phyloP scores from a whole-genome alignment of 306 rosid species.

The Vigna angularis region DNA sequence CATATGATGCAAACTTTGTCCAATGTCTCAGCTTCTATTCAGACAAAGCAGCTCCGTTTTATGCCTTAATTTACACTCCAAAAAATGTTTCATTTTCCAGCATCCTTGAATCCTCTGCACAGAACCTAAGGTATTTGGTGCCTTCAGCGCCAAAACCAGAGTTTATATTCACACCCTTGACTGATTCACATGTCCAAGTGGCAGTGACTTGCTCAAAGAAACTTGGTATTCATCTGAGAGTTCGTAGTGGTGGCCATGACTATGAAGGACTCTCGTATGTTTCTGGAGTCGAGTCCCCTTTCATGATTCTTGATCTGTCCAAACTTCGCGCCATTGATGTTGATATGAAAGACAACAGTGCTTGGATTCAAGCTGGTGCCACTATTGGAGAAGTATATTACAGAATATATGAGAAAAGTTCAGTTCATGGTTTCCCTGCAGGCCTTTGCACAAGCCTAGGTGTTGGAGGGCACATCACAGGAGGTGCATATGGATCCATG shows the following conservation, averaged over 20 bases:
- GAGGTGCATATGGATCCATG: constrained; percentile 87
- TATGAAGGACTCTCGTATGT: constrained; percentile 87
- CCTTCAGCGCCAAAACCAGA: constrained; percentile 73
- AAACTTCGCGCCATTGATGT: constrained; percentile 63
- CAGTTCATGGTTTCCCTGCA: constrained; percentile 72
- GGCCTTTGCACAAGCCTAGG: constrained; percentile 89
- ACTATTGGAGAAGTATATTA: constrained; percentile 80
- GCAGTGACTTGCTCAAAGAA: constrained; percentile 70
- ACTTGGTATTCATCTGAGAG: constrained; percentile 62
- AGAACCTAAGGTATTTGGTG: constrained; percentile 58
- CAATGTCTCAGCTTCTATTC: constrained; percentile 57
- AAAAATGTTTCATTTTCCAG: constrained; percentile 47
- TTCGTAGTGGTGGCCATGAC: constrained; percentile 88
- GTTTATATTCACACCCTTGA: constrained; percentile 68
- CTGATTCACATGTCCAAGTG: constrained; percentile 69
- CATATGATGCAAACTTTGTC: constrained; percentile 51
- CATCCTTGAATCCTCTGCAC: constrained; percentile 61
- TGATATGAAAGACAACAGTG: constrained; percentile 51
- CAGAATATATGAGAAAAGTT: constrained; percentile 67
- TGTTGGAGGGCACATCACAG: constrained; percentile 83
- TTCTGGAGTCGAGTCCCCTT: constrained; percentile 63
- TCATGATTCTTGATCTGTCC: constrained; percentile 62
- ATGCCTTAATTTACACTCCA: constrained; percentile 44
- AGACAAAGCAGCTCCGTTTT: constrained; percentile 52
- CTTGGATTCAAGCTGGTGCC: constrained; percentile 91